These are phyloP conservation scores for Pyrenochaeta sp. DNA, from an alignment of 2,329 filamentous ascomycete species.

Conservation along the genomic window DNA sequence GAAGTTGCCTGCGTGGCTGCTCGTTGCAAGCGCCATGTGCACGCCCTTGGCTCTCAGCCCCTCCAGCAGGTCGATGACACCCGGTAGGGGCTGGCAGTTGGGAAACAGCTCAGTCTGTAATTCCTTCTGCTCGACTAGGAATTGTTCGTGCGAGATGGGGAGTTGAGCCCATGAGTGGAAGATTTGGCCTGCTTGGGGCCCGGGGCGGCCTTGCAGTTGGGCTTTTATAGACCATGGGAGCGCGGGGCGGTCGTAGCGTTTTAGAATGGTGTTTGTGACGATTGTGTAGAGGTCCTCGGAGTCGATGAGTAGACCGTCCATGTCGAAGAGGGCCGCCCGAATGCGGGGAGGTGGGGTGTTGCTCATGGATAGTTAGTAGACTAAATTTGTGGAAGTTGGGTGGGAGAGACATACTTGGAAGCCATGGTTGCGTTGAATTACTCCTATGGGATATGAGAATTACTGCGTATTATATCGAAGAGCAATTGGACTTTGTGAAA, in stretches of 20 bases:
- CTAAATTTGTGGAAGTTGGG: not conserved
- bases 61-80: slow-evolving; percentile 72
- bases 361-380: slow-evolving; percentile 8
- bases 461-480: no score
- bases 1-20: slow-evolving; percentile 75
- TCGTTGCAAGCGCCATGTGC: slow-evolving; percentile 87
- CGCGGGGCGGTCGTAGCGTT: slow-evolving; percentile 71
- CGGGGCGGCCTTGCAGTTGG: slow-evolving; percentile 74
- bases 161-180: slow-evolving; percentile 86
- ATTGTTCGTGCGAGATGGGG: slow-evolving; percentile 76
- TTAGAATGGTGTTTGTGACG: slow-evolving; percentile 82
- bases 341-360: slow-evolving; percentile 68
- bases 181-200: slow-evolving; percentile 65
- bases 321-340: slow-evolving; percentile 94
- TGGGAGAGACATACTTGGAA: slow-evolving; percentile 14
- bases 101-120: slow-evolving; percentile 79
- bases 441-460: no score
- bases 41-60: slow-evolving; percentile 67
- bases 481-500: no score
- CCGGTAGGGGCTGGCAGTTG: slow-evolving; percentile 76
- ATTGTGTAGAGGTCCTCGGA: slow-evolving; percentile 89
- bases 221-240: slow-evolving; percentile 97
- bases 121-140: slow-evolving; percentile 63
- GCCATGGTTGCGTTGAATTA: slow-evolving; percentile 20
- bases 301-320: slow-evolving; percentile 95